Evolutionary conservation across 345 rosid species (phyloP), one percentile per base, ranked within the genome.

Genomic region (Syzygium aqueum): DNA sequence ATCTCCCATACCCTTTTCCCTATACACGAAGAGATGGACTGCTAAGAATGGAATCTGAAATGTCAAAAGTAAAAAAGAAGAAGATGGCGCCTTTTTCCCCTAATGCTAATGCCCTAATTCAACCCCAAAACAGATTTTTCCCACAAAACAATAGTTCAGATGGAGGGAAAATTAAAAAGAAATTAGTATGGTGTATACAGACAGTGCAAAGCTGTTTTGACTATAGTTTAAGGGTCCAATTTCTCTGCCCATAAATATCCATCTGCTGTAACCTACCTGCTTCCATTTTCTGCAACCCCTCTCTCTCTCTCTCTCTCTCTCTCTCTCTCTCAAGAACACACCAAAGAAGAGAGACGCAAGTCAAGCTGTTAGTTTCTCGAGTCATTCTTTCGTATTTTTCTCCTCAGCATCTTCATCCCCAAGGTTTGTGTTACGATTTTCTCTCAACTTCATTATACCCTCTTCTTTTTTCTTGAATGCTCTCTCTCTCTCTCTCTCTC

Each of bases 201-300:
- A 21, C 23, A 15, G 89, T 53, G 65, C 86, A 22, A 78, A 85
- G 89, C 89, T 88, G 78, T 89, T 67, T 73, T 73, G 49, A 73
- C 21, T 86, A 88, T 88, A 84, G 92, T 89, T 92, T 89, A 84
- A 90, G 87, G 89, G 94, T 93, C 91, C 87, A 89, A 92, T 91
- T 86, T 89, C 85, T 80, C 89, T 87, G 85, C 53, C 88, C 86
- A 89, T 92, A 90, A 90, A 91, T 89, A 89, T 86, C 87, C 85
- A 89, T 87, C 87, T 83, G 86, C 88, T 89, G 86, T 73, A 89
- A 85, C 88, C 84, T 90, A 56, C 91, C 88, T 87, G 84, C 88
- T 92, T 91, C 91, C 92, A 85, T 91, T 91, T 91, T 89, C 92
- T 92, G 93, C 93, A 91, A 93, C 89, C 78, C 88, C 85, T 25